These are phyloP conservation scores for Aspergillus fischeri DNA, from an alignment of 2,329 filamentous ascomycete species.

Conservation along the genomic window DNA sequence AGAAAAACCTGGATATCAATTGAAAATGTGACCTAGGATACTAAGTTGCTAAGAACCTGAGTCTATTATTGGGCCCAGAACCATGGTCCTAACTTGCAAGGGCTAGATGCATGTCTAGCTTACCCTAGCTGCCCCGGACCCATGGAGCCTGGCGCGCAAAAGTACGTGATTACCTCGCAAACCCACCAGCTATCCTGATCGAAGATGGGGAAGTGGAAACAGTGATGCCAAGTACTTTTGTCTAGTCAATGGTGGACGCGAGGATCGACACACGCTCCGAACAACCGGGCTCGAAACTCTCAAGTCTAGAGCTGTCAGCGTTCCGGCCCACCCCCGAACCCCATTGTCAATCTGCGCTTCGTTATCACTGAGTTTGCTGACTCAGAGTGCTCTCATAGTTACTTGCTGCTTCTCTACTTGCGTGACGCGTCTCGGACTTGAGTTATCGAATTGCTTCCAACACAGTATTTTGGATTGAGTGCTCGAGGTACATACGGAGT, in stretches of 20 bases:
- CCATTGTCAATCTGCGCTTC: not conserved
- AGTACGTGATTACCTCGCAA: not conserved
- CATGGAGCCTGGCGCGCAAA: not conserved
- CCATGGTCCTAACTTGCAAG: not conserved
- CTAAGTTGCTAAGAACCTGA: not conserved
- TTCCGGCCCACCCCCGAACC: not conserved
- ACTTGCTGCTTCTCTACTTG: not conserved
- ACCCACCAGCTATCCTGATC: not conserved
- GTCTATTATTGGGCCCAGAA: not conserved
- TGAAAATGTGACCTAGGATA: not conserved
- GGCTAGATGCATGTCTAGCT: not conserved
- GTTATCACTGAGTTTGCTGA: not conserved
- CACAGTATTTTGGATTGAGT: conserved; percentile 1
- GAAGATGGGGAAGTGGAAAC: conserved; percentile 1
- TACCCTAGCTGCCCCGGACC: not conserved
- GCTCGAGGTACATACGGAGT: not conserved
- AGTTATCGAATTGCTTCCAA: not conserved
- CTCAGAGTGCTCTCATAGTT: too few relatives aligned
- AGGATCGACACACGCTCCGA: not conserved
- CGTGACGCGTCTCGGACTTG: not conserved
- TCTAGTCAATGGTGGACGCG: not conserved
- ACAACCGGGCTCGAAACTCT: not conserved
- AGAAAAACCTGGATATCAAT: not conserved
- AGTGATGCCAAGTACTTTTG: conserved; percentile 7
- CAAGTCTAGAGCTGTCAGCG: not conserved